Evolutionary conservation across 345 rosid species (phyloP).

Genomic region (Lepidium sativum): DNA sequence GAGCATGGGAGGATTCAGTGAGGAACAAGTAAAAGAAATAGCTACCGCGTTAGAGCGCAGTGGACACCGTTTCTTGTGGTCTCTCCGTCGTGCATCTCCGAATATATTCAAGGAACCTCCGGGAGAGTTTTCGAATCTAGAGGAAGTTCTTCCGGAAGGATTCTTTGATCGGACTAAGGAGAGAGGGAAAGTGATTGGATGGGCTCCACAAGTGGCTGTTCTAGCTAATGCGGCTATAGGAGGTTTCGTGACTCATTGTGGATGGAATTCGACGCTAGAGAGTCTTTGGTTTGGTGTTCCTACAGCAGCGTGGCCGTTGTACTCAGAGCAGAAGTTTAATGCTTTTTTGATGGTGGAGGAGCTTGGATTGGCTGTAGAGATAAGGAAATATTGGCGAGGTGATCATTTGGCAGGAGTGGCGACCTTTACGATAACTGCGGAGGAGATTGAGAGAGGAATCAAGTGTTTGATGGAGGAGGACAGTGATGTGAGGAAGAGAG

Average conservation of each 20-base stretch:
- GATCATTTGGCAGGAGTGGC: background rate
- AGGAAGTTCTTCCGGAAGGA: constrained; percentile 35
- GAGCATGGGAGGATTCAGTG: constrained; percentile 46
- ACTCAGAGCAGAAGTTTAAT: constrained; percentile 49
- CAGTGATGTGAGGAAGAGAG: constrained; percentile 15
- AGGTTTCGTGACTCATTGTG: constrained; percentile 50
- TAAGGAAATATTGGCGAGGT: constrained; percentile 26
- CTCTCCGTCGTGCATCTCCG: constrained; percentile 28
- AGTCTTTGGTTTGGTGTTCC: constrained; percentile 51
- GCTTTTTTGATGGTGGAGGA: constrained; percentile 39
- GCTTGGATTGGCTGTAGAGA: constrained; percentile 35
- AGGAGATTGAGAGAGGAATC: constrained; percentile 28
- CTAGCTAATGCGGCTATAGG: constrained; percentile 35
- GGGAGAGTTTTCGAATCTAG: background rate
- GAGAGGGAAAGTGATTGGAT: constrained; percentile 34
- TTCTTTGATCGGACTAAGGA: constrained; percentile 31
- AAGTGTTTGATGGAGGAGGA: constrained; percentile 23
- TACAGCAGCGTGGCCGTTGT: constrained; percentile 42
- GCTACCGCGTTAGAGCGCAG: constrained; percentile 37
- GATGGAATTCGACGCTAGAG: constrained; percentile 56
- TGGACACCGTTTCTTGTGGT: constrained; percentile 44
- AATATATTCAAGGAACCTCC: constrained; percentile 13
- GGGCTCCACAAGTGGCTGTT: constrained; percentile 46
- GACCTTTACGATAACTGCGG: constrained; percentile 1
- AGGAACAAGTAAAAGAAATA: constrained; percentile 34